Evolutionary conservation across 768 basidiomycete species (phyloP), one percentile per base, ranked within the genome.

Genomic region (Boletus edulis): DNA sequence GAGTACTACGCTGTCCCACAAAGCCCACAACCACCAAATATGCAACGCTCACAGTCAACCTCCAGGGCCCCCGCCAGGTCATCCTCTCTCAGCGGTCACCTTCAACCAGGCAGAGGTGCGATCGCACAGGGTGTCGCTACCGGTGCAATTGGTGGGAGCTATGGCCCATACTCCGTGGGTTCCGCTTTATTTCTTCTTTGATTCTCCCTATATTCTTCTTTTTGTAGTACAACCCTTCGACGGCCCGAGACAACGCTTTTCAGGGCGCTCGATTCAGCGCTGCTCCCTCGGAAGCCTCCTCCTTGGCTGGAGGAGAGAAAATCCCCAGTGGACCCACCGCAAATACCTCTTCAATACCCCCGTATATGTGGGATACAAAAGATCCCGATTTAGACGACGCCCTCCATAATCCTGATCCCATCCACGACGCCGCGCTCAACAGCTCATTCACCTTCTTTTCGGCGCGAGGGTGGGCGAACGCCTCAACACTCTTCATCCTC

Each of bases 331-430:
- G 53, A 24, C n/a, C 44, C 14, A 45, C 75, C 22, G 68, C 75
- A 59, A 75, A 81, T 59, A 85, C 83, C 10, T 79, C 81, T 10
- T 83, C 87, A 0, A 78, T 89, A 5, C 88, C 87, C 15, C 79
- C 84, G 63, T 87, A 83, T 65, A 64, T 85, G 62, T 92, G 88
- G 86, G 91, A 91, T 68, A 75, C 74, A 22, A 84, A 81, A 65
- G 92, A 93, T 54, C 86, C 91, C 10, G 93, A 95, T 67, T 78
- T 89, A 17, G 94, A 97, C 75, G 95, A 98, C 69, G 81, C 84
- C 20, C 79, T 98, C 20, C 95, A 98, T 70, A 90, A 92, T 75
- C 92, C 85, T 43, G 90, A 92, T 74, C 82, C 89, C 27, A 76
- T 81, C n/a, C 78, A 86, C 51, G 87, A 86, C 50, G 82, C 81